Base-by-base conservation (phyloP, 106 monocot genomes). In the Cymbidium sinense region DNA sequence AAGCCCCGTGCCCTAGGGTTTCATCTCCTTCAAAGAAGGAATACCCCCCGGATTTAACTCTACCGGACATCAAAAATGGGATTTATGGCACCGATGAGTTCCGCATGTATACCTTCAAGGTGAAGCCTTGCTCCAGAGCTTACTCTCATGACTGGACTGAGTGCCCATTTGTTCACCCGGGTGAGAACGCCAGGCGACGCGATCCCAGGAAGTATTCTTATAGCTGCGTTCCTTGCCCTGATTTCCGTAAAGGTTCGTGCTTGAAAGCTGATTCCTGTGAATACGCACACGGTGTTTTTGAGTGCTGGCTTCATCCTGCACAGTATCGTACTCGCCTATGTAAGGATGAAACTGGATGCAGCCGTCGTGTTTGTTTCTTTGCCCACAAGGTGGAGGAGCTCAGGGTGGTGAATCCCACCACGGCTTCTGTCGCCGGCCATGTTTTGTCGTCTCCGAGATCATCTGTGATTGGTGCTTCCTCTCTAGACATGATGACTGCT, bases 81-180 rank as follows among this genome's bases (percentile, higher is more conserved):
- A 50, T 50, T 29, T 75, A 75, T 30, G 30, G 43, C 20, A 75
- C 75, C 75, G 75, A 75, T 29, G 47, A 75, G 47, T 75, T 75
- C 50, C 1, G 75, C 28, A 89, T 86, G 86, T 89, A 81, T 74
- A 85, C 82, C 0, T 88, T 88, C 85, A 88, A 85, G 81, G 83
- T 88, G 28, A 79, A 83, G 47, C 88, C 85, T 0, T 88, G 85
- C 67, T 80, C 80, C 0, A 79, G 82, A 4, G 83, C 82, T 4
- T 85, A 85, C 50, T 83, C 88, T 5, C 88, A 88, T 36, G 85
- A 88, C 61, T 88, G 88, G 88, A 85, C 88, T 0, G 85, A 82
- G 82, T 88, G 88, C 77, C 82, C 85, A 1, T 88, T 88, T 71
- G 82, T 88, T 15, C 88, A 88, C 55, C 85, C 85, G 0, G 88